Percentiles rank a stretch among this genome's conserved stretches.
Conservation (phyloP, 73 alveolate species). For the Paramecium bursaria region DNA sequence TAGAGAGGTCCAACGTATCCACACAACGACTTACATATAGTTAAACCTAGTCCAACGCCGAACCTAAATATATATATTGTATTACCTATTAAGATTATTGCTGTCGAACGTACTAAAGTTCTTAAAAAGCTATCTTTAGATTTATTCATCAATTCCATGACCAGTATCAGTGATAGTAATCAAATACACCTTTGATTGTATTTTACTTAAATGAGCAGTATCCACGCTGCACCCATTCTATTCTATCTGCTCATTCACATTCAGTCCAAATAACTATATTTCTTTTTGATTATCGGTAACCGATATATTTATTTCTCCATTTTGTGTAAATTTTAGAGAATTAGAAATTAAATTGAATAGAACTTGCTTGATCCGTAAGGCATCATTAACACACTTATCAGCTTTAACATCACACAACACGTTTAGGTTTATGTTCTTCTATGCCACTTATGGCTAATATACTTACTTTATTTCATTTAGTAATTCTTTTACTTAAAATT, state of each 20-base stretch:
- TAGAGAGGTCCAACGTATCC: slow-evolving; percentile 46
- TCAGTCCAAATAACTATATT: background rate
- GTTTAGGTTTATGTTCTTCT: background rate
- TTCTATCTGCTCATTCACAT: background rate
- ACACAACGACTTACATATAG: slow-evolving; percentile 26
- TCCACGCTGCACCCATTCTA: background rate
- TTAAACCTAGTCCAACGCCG: slow-evolving; percentile 63
- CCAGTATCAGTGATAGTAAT: slow-evolving; percentile 46
- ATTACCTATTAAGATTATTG: slow-evolving; percentile 35
- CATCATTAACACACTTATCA: background rate
- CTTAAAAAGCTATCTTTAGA: slow-evolving; percentile 19
- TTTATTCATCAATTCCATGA: slow-evolving; percentile 20
- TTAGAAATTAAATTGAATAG: slow-evolving; percentile 37
- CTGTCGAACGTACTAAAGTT: slow-evolving; percentile 41
- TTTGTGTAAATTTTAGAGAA: slow-evolving; percentile 15
- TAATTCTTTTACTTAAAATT: background rate
- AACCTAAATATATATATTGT: slow-evolving; percentile 9
- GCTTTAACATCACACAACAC: background rate
- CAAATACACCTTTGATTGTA: background rate
- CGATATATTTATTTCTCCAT: background rate
- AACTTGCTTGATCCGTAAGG: background rate
- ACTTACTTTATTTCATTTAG: background rate
- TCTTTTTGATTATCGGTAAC: background rate
- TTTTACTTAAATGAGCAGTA: background rate
- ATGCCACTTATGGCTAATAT: background rate